Conservation (phyloP, 1,284 basidiomycete species). For the Malassezia cuniculi region DNA sequence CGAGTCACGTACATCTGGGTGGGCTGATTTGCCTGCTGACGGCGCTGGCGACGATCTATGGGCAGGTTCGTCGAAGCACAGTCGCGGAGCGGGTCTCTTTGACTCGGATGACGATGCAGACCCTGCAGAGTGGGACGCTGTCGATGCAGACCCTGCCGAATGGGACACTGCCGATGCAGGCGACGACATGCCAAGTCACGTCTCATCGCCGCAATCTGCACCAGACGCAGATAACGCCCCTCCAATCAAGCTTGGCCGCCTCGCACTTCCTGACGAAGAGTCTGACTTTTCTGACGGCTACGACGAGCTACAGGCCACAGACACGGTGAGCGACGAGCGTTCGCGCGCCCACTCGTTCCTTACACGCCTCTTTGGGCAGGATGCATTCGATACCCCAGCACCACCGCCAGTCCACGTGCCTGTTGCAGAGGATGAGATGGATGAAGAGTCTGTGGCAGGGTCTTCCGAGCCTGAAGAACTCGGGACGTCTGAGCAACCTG, state of each 20-base stretch:
- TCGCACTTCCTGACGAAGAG: conserved; percentile 20
- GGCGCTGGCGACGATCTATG: too few relatives aligned
- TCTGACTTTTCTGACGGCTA: conserved; percentile 37
- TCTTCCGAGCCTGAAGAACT: neutral
- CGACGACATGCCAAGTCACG: conserved; percentile 20
- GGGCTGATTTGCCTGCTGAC: neutral
- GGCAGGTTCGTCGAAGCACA: neutral
- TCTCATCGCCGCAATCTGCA: conserved; percentile 9
- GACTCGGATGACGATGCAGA: conserved; percentile 1
- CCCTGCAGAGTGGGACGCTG: neutral
- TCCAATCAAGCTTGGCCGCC: neutral
- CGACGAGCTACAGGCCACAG: conserved; percentile 18
- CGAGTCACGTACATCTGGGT: neutral
- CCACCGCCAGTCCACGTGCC: conserved; percentile 4
- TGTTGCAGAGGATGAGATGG: conserved; percentile 49
- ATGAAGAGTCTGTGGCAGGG: neutral
- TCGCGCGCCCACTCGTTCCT: conserved; percentile 17
- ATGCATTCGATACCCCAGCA: conserved; percentile 44
- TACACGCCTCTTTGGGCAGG: conserved; percentile 51
- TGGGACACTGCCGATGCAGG: conserved; percentile 52
- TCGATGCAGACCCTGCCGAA: conserved; percentile 49
- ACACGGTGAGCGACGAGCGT: conserved; percentile 1
- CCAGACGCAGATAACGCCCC: conserved; percentile 3
- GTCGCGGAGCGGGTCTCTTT: neutral
- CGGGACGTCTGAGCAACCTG: neutral